Conservation (phyloP, 345 rosid genomes). For the Moricandia moricandioides region DNA sequence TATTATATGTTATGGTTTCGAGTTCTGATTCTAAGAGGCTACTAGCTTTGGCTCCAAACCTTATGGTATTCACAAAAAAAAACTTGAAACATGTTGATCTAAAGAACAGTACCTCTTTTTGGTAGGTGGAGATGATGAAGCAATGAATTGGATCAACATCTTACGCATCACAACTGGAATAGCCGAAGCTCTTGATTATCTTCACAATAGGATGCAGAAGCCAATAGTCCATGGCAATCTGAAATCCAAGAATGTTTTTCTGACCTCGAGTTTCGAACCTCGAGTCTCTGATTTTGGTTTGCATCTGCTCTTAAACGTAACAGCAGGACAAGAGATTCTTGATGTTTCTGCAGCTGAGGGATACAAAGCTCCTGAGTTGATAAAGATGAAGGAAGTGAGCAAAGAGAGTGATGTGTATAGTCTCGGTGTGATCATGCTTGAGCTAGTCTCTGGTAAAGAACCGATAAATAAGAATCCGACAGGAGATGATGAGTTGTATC, state of each 20-base stretch:
- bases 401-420: constrained; percentile 70
- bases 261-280: constrained; percentile 55
- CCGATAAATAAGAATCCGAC: constrained; percentile 62
- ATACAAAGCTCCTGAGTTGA: constrained; percentile 88
- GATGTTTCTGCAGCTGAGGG: constrained; percentile 74
- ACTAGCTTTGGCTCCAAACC: too few relatives aligned
- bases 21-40: too few relatives aligned
- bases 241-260: constrained; percentile 70
- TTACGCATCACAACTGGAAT: constrained; percentile 55
- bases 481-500: constrained; percentile 58
- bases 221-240: constrained; percentile 76
- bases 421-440: constrained; percentile 78
- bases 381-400: constrained; percentile 72
- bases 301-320: constrained; percentile 59
- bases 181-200: constrained; percentile 71
- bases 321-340: constrained; percentile 76
- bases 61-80: too few relatives aligned
- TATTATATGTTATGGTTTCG: too few relatives aligned
- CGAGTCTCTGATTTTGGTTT: constrained; percentile 66
- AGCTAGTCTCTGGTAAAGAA: constrained; percentile 73
- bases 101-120: not conserved
- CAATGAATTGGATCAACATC: constrained; percentile 56
- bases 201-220: constrained; percentile 59
- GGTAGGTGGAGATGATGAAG: constrained; percentile 59
- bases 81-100: too few relatives aligned